phyloP scores from a whole-genome alignment of 306 rosid species.

The Acacia acuminata region DNA sequence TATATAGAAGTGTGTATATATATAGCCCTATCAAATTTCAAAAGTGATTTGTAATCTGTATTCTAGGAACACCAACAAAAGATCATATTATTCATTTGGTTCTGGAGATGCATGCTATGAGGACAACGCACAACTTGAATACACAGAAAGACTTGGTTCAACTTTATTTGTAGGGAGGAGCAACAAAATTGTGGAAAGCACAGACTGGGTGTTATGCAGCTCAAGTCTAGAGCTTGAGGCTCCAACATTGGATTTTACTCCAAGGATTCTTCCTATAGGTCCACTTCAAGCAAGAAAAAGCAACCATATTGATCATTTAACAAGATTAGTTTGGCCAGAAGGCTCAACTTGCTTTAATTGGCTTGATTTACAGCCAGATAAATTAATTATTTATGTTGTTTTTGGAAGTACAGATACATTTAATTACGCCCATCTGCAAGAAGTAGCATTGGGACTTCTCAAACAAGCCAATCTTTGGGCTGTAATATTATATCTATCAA shows the following conservation, averaged over 20 bases:
- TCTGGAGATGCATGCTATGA: too few relatives aligned
- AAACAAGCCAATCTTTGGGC: slow-evolving; percentile 36
- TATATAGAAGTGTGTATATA: too few relatives aligned
- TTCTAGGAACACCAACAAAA: too few relatives aligned
- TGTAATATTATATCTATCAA: slow-evolving; percentile 31
- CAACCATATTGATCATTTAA: neutral
- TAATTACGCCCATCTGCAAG: slow-evolving; percentile 24
- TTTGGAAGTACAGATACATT: slow-evolving; percentile 38
- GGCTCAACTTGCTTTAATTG: slow-evolving; percentile 34
- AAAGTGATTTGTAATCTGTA: too few relatives aligned
- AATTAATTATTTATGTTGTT: slow-evolving; percentile 41
- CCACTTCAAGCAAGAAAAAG: slow-evolving; percentile 36
- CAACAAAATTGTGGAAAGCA: too few relatives aligned
- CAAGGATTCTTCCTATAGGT: slow-evolving; percentile 38
- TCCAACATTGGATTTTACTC: neutral
- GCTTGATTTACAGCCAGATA: slow-evolving; percentile 31
- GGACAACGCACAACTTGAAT: too few relatives aligned
- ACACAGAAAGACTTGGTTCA: too few relatives aligned
- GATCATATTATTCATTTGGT: too few relatives aligned
- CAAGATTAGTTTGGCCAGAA: slow-evolving; percentile 25
- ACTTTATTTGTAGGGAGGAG: too few relatives aligned
- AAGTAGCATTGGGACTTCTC: slow-evolving; percentile 35
- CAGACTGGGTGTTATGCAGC: too few relatives aligned
- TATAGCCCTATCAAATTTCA: too few relatives aligned
- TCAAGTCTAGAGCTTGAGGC: too few relatives aligned